Conservation (phyloP, 495 filamentous ascomycete genomes). For the Podospora anserina region DNA sequence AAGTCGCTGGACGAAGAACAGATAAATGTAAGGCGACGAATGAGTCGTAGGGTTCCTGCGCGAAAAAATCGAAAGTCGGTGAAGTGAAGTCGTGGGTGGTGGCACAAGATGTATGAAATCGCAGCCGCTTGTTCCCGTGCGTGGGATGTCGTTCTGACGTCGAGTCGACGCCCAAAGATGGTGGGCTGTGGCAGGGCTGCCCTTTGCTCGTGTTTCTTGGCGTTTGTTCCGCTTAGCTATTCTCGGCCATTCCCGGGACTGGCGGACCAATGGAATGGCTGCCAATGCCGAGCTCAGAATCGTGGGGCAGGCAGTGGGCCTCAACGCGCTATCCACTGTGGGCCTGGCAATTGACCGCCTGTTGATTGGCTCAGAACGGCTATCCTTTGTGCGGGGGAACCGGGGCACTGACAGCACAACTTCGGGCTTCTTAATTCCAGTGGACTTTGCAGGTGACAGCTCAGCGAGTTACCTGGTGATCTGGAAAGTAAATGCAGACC, state of each 20-base stretch:
- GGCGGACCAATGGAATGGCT: background rate
- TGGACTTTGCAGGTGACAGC: background rate
- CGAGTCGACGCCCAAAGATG: background rate
- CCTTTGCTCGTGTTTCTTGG: conserved; percentile 1
- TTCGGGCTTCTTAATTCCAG: background rate
- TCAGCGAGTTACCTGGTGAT: background rate
- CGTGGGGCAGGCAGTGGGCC: background rate
- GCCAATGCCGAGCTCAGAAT: background rate
- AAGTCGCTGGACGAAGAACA: background rate
- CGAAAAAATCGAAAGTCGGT: background rate
- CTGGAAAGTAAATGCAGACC: background rate
- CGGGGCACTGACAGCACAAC: background rate
- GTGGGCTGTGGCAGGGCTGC: background rate
- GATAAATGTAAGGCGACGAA: background rate
- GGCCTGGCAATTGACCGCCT: conserved; percentile 2
- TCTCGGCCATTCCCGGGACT: conserved; percentile 1
- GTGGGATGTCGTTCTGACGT: background rate
- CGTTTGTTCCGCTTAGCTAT: background rate
- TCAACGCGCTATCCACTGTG: background rate
- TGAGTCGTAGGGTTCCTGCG: background rate
- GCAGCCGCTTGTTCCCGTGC: background rate
- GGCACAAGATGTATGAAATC: background rate
- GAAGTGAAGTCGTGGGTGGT: background rate
- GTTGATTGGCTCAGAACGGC: background rate
- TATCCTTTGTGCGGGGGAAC: conserved; percentile 7